phyloP scores from a whole-genome alignment of 768 basidiomycete genomes.

The Hirschioporus abietinus region DNA sequence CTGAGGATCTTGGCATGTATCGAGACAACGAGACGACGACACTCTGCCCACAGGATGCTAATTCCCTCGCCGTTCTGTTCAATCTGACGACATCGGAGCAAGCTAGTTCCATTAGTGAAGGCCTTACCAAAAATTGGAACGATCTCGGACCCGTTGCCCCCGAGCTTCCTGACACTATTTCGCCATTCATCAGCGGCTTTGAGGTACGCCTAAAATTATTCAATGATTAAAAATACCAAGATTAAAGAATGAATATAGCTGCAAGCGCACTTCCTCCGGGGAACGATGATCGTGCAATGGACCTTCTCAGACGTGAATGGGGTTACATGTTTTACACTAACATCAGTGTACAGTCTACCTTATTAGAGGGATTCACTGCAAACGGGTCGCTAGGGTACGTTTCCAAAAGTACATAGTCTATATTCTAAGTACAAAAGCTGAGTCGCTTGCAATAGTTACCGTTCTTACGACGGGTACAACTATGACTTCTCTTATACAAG shows the following conservation, averaged over 20 bases:
- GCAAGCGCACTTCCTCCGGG: constrained; percentile 55
- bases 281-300: constrained; percentile 46
- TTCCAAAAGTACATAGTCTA: background rate
- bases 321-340: constrained; percentile 56
- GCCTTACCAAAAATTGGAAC: constrained; percentile 48
- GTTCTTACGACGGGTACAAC: constrained; percentile 49
- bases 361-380: constrained; percentile 53
- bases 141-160: constrained; percentile 46
- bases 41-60: constrained; percentile 52
- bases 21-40: constrained; percentile 49
- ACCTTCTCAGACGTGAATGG: constrained; percentile 50
- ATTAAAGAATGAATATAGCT: constrained; percentile 28
- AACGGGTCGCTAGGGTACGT: constrained; percentile 50
- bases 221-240: background rate
- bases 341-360: constrained; percentile 48
- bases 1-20: constrained; percentile 42
- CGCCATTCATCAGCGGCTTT: constrained; percentile 53
- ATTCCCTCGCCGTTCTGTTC: constrained; percentile 50
- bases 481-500: constrained; percentile 53
- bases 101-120: constrained; percentile 38
- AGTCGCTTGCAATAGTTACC: constrained; percentile 32
- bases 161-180: constrained; percentile 53
- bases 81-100: constrained; percentile 40
- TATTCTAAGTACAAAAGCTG: background rate
- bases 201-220: constrained; percentile 30